These are phyloP conservation scores for Stromatinia cepivora DNA, from an alignment of 2,329 filamentous ascomycete genomes.

Conservation along the genomic window DNA sequence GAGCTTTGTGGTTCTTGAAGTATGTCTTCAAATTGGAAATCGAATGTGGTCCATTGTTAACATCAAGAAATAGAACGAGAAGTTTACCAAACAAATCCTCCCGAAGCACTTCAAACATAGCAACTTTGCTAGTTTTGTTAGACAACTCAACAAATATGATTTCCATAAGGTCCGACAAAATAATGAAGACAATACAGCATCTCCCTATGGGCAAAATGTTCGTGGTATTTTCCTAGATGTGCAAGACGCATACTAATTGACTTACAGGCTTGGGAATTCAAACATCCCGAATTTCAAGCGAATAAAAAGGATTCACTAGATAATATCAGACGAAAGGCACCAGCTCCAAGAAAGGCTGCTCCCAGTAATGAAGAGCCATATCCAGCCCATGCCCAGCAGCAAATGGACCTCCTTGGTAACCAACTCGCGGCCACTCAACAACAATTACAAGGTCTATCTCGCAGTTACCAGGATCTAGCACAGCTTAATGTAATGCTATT, in stretches of 20 bases:
- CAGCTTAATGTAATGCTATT: constrained; percentile 63
- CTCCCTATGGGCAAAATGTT: constrained; percentile 79
- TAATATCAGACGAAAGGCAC: constrained; percentile 93
- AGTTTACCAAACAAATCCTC: constrained; percentile 95
- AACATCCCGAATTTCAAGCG: constrained; percentile 91
- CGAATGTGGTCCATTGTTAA: constrained; percentile 14
- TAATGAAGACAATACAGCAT: constrained; percentile 81
- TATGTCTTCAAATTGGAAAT: constrained; percentile 47
- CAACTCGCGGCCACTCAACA: constrained; percentile 88
- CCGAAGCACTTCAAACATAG: constrained; percentile 99
- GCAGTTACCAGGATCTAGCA: constrained; percentile 76
- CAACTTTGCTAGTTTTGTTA: constrained; percentile 96
- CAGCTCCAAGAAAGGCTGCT: constrained; percentile 76
- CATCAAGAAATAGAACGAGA: constrained; percentile 71
- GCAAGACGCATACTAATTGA: constrained; percentile 37
- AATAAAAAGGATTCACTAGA: constrained; percentile 96
- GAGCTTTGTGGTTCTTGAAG: constrained; percentile 96
- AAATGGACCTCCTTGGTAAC: constrained; percentile 85
- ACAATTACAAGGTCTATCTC: constrained; percentile 84
- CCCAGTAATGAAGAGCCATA: constrained; percentile 64
- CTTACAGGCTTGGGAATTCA: constrained; percentile 86
- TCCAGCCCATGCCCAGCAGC: constrained; percentile 62
- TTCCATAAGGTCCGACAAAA: constrained; percentile 97
- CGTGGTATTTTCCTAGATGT: constrained; percentile 34
- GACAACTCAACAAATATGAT: constrained; percentile 95